A percentile compares a stretch with the other conserved stretches of the same genome.
Conservation (phyloP, 1,139 yeast species). For the Scheffersomyces illinoinensis region DNA sequence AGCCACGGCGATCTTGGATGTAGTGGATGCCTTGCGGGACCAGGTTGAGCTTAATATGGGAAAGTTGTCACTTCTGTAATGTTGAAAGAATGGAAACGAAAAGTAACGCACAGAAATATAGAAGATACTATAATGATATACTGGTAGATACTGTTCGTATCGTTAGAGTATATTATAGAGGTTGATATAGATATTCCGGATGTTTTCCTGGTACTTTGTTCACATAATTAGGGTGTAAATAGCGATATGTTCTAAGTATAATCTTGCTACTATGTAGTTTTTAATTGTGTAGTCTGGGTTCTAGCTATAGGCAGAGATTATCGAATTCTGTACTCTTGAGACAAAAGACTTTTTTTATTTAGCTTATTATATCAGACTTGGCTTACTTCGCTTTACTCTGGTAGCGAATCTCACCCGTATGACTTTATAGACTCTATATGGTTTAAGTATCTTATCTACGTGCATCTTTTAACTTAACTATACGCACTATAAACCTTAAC, state of each 20-base stretch:
- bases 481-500: neutral
- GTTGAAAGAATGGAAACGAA: neutral
- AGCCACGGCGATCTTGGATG: conserved; percentile 78
- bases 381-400: too few species aligned
- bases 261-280: too few species aligned
- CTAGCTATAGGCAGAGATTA: too few species aligned
- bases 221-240: too few species aligned
- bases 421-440: neutral
- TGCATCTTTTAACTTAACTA: neutral
- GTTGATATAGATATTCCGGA: too few species aligned
- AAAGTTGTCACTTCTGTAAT: conserved; percentile 9
- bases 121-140: neutral
- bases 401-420: neutral
- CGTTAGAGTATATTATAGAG: too few species aligned
- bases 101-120: neutral
- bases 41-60: conserved; percentile 32
- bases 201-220: too few species aligned
- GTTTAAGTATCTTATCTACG: neutral
- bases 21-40: conserved; percentile 66
- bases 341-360: too few species aligned
- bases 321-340: too few species aligned
- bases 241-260: too few species aligned
- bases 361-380: too few species aligned
- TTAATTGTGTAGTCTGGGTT: too few species aligned
- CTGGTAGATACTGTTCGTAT: neutral